Base-by-base conservation (phyloP, 257 asterid species). In the Petunia secreta region DNA sequence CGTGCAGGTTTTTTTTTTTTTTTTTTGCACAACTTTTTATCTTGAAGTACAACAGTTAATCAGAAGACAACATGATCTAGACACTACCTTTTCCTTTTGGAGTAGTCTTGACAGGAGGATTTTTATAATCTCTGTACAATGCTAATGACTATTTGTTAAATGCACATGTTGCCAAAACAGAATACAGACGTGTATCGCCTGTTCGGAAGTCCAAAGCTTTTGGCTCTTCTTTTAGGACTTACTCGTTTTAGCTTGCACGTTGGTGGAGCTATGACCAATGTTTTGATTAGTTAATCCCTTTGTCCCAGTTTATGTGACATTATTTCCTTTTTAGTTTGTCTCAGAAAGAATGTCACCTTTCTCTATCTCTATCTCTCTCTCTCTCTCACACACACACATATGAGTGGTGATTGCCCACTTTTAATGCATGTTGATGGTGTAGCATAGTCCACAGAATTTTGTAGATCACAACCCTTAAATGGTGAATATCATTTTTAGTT, bases 391-490 rank as follows among this genome's bases (percentile, higher is more conserved):
- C 25, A 25, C 25, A 25, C 25, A 25, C 25, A 53, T 53, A 10
- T 53, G 13, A 63, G 68, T 75, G 58, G 44, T 37, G 52, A 37
- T 54, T 73, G 78, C 25, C 39, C 16, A 6, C 7, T 48, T 16
- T 48, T 73, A 43, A 53, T 54, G 16, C 39, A 50, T 10, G 8
- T 73, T 11, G 44, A 14, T 54, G 15, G 14, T 54, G 9, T 73
- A 50, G 10, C 78, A 3, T 46, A 14, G 62, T 73, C 6, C 41
- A 46, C 37, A 73, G 78, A 8, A 11, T 73, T 50, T 10, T 25
- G 78, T 16, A 73, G 8, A 73, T 73, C 60, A 73, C 62, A 44
- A 15, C 58, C 1, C 55, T 71, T 37, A 71, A 53, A 46, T 71
- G 60, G 38, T 71, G 77, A 53, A 73, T 43, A 50, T 25, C 9